These are phyloP conservation scores for Salmacisia buchloeana DNA, from an alignment of 1,284 basidiomycete species.

Conservation along the genomic window DNA sequence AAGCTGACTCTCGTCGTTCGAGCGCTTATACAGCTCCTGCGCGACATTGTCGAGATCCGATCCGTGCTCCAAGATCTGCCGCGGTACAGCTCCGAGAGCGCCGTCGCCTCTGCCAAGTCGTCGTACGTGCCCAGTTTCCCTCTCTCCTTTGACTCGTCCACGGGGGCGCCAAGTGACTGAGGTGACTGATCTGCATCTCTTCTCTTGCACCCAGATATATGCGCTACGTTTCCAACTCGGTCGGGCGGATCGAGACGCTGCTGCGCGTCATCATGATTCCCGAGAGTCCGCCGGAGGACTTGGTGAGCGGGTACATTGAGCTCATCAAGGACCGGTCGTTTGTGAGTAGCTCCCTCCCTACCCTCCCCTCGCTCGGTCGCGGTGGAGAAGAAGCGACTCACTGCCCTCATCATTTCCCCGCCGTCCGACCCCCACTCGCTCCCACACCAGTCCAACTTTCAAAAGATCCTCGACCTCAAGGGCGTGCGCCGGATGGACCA, in stretches of 20 bases:
- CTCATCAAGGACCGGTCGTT: constrained; percentile 39
- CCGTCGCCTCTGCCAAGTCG: neutral
- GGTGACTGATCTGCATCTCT: neutral
- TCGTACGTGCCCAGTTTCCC: neutral
- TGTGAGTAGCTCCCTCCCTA: neutral
- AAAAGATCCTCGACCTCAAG: constrained; percentile 78
- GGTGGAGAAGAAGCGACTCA: constrained; percentile 65
- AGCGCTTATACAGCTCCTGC: neutral
- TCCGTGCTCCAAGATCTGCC: constrained; percentile 37
- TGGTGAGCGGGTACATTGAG: constrained; percentile 35
- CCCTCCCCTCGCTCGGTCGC: neutral
- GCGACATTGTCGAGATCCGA: constrained; percentile 31
- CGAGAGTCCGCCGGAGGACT: constrained; percentile 13
- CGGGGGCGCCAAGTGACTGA: neutral
- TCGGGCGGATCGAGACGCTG: constrained; percentile 29
- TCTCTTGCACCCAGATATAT: constrained; percentile 22
- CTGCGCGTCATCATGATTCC: constrained; percentile 31
- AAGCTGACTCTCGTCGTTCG: neutral
- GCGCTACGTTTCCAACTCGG: constrained; percentile 31
- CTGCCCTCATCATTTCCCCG: neutral
- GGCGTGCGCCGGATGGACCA: constrained; percentile 80
- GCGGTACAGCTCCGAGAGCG: constrained; percentile 28
- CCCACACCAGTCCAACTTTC: constrained; percentile 56
- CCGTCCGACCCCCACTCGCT: constrained; percentile 69
- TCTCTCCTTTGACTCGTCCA: too few relatives aligned